These are phyloP conservation scores for Vicia sativa DNA, from an alignment of 306 rosid species.

Conservation along the genomic window DNA sequence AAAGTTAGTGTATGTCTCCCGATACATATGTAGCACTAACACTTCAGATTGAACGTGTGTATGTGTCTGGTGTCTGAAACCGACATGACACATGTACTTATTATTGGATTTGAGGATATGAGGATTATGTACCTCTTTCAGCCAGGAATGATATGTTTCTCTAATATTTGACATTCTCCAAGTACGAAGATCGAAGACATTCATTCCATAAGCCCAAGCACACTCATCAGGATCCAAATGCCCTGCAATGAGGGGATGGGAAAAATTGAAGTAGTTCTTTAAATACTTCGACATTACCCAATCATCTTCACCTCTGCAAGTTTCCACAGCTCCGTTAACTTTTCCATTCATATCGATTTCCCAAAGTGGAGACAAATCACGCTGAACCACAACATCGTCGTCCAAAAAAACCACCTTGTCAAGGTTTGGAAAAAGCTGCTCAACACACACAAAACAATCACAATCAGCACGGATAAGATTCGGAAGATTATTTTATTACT, in stretches of 20 bases:
- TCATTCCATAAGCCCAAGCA: slow-evolving; percentile 99
- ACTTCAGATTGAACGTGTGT: neutral
- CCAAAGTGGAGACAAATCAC: slow-evolving; percentile 89
- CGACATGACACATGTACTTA: neutral
- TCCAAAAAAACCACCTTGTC: slow-evolving; percentile 93
- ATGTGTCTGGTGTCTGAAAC: neutral
- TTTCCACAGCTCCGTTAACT: slow-evolving; percentile 97
- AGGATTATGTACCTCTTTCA: slow-evolving; percentile 73
- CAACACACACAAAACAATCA: slow-evolving; percentile 37
- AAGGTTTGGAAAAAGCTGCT: slow-evolving; percentile 92
- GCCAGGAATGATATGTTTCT: slow-evolving; percentile 91
- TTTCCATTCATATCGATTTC: slow-evolving; percentile 86
- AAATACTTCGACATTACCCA: slow-evolving; percentile 98
- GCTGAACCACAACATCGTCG: slow-evolving; percentile 93
- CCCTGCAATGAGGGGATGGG: slow-evolving; percentile 74
- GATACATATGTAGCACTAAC: neutral
- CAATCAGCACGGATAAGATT: slow-evolving; percentile 35
- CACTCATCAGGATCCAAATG: slow-evolving; percentile 91
- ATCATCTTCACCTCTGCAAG: slow-evolving; percentile 92
- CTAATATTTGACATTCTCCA: slow-evolving; percentile 85
- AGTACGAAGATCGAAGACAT: slow-evolving; percentile 77
- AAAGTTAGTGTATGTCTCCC: neutral
- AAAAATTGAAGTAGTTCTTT: slow-evolving; percentile 92
- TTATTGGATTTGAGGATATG: slow-evolving; percentile 15
- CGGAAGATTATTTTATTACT: neutral